These are phyloP conservation scores for Fusarium sp. DNA, from an alignment of 2,329 filamentous ascomycete genomes.

Conservation along the genomic window DNA sequence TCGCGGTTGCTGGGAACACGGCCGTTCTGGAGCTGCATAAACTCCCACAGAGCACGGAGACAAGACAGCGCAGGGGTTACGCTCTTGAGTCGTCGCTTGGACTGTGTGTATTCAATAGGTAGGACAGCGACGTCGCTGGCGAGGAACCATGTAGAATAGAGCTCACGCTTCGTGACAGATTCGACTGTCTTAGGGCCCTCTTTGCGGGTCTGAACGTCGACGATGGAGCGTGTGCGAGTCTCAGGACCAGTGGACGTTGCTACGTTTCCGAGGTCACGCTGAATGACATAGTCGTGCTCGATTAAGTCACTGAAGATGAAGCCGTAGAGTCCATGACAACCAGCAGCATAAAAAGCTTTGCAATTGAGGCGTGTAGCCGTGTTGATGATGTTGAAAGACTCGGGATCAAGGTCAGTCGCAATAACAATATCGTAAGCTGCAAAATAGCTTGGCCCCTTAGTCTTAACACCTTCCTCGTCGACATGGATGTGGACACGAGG, in stretches of 20 bases:
- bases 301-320: conserved; percentile 96
- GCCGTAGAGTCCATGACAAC: conserved; percentile 89
- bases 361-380: conserved; percentile 82
- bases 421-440: conserved; percentile 85
- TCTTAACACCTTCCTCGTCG: conserved; percentile 74
- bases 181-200: conserved; percentile 78
- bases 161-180: conserved; percentile 89
- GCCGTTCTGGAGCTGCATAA: conserved; percentile 65
- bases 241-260: conserved; percentile 71
- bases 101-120: conserved; percentile 72
- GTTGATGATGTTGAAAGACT: conserved; percentile 82
- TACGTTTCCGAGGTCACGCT: conserved; percentile 84
- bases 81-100: conserved; percentile 74
- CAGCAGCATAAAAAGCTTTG: conserved; percentile 88
- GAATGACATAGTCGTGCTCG: conserved; percentile 87
- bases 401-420: conserved; percentile 85
- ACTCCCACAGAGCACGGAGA: conserved; percentile 90
- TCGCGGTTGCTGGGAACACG: conserved; percentile 67
- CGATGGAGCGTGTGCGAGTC: conserved; percentile 79
- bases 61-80: conserved; percentile 89
- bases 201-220: conserved; percentile 76
- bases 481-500: conserved; percentile 83
- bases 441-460: conserved; percentile 80
- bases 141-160: conserved; percentile 89
- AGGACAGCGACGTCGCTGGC: conserved; percentile 81